Base-by-base conservation (phyloP, 1,284 basidiomycete genomes). In the Irpex sp. region DNA sequence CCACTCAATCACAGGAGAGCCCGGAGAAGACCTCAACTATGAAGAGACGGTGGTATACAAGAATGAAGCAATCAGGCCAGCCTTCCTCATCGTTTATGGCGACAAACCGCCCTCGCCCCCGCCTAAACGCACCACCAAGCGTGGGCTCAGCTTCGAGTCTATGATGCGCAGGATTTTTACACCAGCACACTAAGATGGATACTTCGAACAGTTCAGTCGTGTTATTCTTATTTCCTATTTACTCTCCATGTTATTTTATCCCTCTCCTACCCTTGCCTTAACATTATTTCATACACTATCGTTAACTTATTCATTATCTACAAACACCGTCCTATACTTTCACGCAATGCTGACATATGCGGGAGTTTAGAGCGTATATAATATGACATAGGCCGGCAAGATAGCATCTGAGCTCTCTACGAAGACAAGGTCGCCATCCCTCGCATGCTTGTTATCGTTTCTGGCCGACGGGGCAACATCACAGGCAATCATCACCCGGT, bases 401-500 rank as follows among this genome's bases (percentile, higher is more conserved):
- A 85, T 81, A 1, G 78, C 81, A 62, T 82, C 81, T 17, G 80
- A 69, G 17, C 65, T 68, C 3, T 71, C 74, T 8, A 81, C 78
- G 66, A 81, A 83, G 13, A 83, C 71, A 0, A 80, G 79, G 50
- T 78, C 75, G 59, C 78, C 75, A 46, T 79, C 72, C 13, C 68
- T 69, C 56, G 71, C 69, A 74, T 78, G 58, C 6, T 57, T 17
- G 19, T n/a, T 15, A 36, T 60, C 8, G 61, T 56, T 58, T 19
- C 15, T 35, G 49, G 76, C 72, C 50, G 81, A 76, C n/a, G 84
- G 76, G 35, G 77, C 69, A 3, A 78, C 79, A 68, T 85, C 83
- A 65, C 86, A 87, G 3, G 81, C 83, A 64, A 88, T 78, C 76
- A 82, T 81, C 19, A 85, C 83, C 7, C 85, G 81, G 74, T 84